Conservation (phyloP, 208 protist genomes). For the Trypanosoma mega region DNA sequence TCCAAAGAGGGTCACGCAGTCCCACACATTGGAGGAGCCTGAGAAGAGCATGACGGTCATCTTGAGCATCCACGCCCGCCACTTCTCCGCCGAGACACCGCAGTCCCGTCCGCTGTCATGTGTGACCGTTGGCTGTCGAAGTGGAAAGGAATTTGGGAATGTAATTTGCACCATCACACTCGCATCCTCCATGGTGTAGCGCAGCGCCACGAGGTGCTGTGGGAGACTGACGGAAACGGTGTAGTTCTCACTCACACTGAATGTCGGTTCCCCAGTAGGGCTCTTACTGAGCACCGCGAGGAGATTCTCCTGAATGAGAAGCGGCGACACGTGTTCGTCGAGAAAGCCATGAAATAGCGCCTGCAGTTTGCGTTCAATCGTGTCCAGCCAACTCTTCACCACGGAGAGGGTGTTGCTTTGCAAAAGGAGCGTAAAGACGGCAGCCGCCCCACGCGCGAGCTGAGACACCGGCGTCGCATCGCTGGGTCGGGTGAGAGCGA, state of each 20-base stretch:
- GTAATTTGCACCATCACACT: conserved; percentile 64
- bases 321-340: conserved; percentile 55
- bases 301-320: conserved; percentile 80
- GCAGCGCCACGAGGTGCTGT: conserved; percentile 54
- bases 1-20: conserved; percentile 86
- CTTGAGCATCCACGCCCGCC: conserved; percentile 86
- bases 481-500: conserved; percentile 59
- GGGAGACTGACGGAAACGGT: conserved; percentile 59
- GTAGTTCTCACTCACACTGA: conserved; percentile 66
- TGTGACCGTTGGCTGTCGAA: conserved; percentile 54
- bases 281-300: conserved; percentile 65
- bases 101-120: conserved; percentile 56
- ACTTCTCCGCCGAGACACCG: conserved; percentile 77
- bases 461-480: conserved; percentile 48
- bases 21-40: conserved; percentile 72
- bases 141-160: conserved; percentile 73
- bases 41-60: conserved; percentile 89
- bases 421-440: conserved; percentile 75
- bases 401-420: conserved; percentile 45
- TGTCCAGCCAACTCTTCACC: conserved; percentile 81
- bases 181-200: conserved; percentile 86
- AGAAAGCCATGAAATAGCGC: conserved; percentile 71
- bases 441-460: conserved; percentile 74
- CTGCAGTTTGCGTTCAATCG: conserved; percentile 69
- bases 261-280: conserved; percentile 53